Base-by-base conservation (phyloP, 306 rosid species). In the Carpinus fangiana region DNA sequence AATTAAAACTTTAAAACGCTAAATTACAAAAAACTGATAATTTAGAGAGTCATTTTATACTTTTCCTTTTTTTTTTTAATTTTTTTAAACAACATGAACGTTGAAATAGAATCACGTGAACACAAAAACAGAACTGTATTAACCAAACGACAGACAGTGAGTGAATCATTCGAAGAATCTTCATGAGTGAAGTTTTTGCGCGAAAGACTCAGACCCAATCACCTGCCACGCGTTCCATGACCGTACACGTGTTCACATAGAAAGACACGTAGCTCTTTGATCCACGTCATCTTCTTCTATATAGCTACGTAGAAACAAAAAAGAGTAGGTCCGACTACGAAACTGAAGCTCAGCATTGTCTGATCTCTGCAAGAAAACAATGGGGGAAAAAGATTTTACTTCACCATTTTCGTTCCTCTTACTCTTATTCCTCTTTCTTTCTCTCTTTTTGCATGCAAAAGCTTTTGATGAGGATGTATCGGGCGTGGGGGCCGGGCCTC, bases 171-270 rank as follows among this genome's bases (percentile, higher is more conserved):
- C 45, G 7, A 73, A 26, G 66, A 64, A 84, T 71, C 83, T 48
- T 51, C 18, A 54, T n/a, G 13, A 50, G 68, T 69, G 79, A 75
- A 59, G 21, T 72, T 78, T 74, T 74, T 60, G 74, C 59, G 7
- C 62, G 2, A 41, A 21, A 61, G 54, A 69, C 72, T 70, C n/a
- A 65, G 21, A 75, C 78, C 75, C 60, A 53, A 56, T 47, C 82
- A 78, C 51, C 66, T 26, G 88, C 90, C 93, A 89, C 86, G 78
- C 82, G 89, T 76, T 59, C 53, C 28, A 21, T 56, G 14, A 34
- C 7, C 16, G 36, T 68, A 71, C 86, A 90, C 89, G 93, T 90
- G 96, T 87, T 89, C 47, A 4, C 59, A 41, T 17, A 76, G 50
- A 86, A 77, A 46, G 76, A 86, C 94, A 91, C 82, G 85, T 85